These are phyloP conservation scores for Lactifluus volemus DNA, from an alignment of 768 basidiomycete genomes.

Conservation along the genomic window DNA sequence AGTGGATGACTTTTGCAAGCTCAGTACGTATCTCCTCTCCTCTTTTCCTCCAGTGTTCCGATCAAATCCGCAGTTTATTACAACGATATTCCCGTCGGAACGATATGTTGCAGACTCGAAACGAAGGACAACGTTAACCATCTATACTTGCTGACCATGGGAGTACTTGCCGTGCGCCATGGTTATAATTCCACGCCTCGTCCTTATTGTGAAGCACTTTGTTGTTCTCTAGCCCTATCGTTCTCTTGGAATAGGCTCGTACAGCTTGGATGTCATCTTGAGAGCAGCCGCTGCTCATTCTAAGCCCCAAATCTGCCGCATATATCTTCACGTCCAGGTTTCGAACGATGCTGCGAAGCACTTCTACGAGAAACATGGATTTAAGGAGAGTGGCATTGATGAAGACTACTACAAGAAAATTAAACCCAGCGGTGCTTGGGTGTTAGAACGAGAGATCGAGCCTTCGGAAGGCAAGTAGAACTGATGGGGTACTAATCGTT, in stretches of 20 bases:
- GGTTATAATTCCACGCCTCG: not conserved
- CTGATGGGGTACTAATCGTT: not conserved
- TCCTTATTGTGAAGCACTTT: not conserved
- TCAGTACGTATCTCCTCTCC: slow-evolving; percentile 46
- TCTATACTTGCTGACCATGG: slow-evolving; percentile 89
- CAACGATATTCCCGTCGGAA: slow-evolving; percentile 88
- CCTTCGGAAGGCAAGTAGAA: not conserved
- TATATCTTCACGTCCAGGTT: slow-evolving; percentile 85
- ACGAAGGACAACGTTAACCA: slow-evolving; percentile 45
- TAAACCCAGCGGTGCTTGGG: slow-evolving; percentile 75
- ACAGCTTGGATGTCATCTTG: slow-evolving; percentile 60
- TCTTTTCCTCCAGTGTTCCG: not conserved
- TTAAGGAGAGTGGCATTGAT: slow-evolving; percentile 55
- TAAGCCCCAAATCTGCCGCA: slow-evolving; percentile 55
- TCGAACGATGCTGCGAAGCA: slow-evolving; percentile 67
- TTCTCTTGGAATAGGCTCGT: slow-evolving; percentile 64
- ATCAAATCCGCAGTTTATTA: slow-evolving; percentile 58
- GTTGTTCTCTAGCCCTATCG: slow-evolving; percentile 62
- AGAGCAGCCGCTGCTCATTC: slow-evolving; percentile 48
- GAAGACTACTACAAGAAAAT: slow-evolving; percentile 89
- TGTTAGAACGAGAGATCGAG: slow-evolving; percentile 55
- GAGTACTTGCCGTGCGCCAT: slow-evolving; percentile 68
- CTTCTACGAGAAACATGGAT: slow-evolving; percentile 82
- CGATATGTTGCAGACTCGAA: slow-evolving; percentile 80
- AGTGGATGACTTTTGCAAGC: slow-evolving; percentile 79